A percentile compares a stretch with the other conserved stretches of the same genome.
These are phyloP conservation scores for Arthrobotrys conoides DNA, from an alignment of 2,329 filamentous ascomycete species.

Conservation along the genomic window DNA sequence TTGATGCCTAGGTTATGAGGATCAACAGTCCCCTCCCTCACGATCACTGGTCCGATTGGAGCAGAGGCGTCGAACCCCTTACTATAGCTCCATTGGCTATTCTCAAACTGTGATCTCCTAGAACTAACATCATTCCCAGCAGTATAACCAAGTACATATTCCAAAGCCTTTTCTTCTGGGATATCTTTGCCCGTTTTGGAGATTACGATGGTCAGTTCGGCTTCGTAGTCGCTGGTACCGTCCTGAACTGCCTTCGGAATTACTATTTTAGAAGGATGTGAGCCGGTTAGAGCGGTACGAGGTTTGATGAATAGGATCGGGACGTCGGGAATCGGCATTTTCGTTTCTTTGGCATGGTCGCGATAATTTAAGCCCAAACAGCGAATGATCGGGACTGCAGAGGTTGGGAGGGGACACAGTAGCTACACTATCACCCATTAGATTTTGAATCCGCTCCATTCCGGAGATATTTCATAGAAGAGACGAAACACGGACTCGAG, in stretches of 20 bases:
- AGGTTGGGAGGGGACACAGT: constrained; percentile 34
- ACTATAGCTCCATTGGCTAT: constrained; percentile 78
- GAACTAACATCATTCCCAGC: constrained; percentile 82
- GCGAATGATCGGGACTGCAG: constrained; percentile 71
- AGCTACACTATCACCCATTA: constrained; percentile 25
- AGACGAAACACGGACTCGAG: constrained; percentile 59
- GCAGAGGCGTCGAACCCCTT: constrained; percentile 84
- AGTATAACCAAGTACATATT: constrained; percentile 81
- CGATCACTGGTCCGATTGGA: constrained; percentile 80
- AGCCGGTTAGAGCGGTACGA: constrained; percentile 75
- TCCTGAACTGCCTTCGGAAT: constrained; percentile 77
- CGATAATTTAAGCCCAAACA: constrained; percentile 81
- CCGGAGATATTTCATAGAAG: not conserved
- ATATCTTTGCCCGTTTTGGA: constrained; percentile 78
- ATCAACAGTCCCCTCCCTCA: constrained; percentile 72
- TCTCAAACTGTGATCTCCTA: constrained; percentile 79
- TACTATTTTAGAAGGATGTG: constrained; percentile 71
- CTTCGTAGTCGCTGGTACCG: constrained; percentile 82
- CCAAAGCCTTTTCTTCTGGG: constrained; percentile 75
- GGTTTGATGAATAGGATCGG: constrained; percentile 83
- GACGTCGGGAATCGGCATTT: constrained; percentile 78
- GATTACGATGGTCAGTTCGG: constrained; percentile 81
- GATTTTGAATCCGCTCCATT: not conserved
- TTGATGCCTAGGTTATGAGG: constrained; percentile 71
- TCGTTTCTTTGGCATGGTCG: constrained; percentile 78